Conservation (phyloP, 2,329 filamentous ascomycete species). For the Helminthosporium solani region DNA sequence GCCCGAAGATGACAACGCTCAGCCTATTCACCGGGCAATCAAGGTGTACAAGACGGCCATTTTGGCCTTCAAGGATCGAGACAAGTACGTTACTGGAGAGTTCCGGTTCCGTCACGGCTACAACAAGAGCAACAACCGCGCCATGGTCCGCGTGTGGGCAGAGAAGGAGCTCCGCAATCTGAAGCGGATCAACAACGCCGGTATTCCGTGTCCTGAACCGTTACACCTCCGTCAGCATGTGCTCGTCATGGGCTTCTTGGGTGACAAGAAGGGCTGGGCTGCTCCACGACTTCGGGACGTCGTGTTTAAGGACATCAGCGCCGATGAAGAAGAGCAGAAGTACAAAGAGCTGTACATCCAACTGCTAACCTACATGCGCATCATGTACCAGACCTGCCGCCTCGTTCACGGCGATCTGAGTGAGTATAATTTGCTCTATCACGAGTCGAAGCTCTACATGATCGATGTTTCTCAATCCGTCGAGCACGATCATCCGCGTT, state of each 20-base stretch:
- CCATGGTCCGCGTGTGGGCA: slow-evolving; percentile 98
- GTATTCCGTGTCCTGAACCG: slow-evolving; percentile 88
- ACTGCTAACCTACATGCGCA: slow-evolving; percentile 83
- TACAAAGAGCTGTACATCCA: slow-evolving; percentile 82
- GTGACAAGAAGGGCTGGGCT: slow-evolving; percentile 80
- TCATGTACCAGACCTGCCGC: slow-evolving; percentile 86
- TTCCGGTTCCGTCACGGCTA: slow-evolving; percentile 87
- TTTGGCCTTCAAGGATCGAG: slow-evolving; percentile 94
- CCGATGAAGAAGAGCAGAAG: slow-evolving; percentile 57
- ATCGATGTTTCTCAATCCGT: slow-evolving; percentile 98
- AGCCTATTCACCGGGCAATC: slow-evolving; percentile 74
- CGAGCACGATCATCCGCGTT: slow-evolving; percentile 91
- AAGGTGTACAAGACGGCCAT: slow-evolving; percentile 99
- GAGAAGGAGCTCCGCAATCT: slow-evolving; percentile 98
- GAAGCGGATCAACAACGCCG: slow-evolving; percentile 76
- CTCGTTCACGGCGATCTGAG: slow-evolving; percentile 95
- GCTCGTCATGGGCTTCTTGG: slow-evolving; percentile 90
- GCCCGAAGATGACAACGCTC: slow-evolving; percentile 47
- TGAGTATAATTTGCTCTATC: slow-evolving; percentile 96
- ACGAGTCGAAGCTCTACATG: slow-evolving; percentile 79
- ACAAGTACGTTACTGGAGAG: slow-evolving; percentile 93
- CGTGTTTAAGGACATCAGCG: slow-evolving; percentile 66
- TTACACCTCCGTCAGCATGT: slow-evolving; percentile 90
- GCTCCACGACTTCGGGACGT: slow-evolving; percentile 88
- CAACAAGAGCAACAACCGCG: slow-evolving; percentile 90